Base-by-base conservation (phyloP, 2,329 filamentous ascomycete genomes). In the Aspergillus oerlinghausenensis region DNA sequence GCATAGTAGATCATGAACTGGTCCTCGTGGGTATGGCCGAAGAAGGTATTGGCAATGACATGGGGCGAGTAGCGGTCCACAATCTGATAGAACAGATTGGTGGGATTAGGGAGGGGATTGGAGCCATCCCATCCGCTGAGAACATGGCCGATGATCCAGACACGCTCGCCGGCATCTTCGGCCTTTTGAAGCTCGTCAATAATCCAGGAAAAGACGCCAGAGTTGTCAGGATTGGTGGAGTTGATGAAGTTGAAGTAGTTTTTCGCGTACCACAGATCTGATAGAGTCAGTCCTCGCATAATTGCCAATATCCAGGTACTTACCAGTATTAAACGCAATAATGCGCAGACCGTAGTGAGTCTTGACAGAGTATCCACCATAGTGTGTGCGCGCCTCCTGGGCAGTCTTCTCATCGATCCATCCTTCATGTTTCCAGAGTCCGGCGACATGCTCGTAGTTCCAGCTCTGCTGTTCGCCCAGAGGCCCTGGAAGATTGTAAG, bases 361-460 rank as follows among this genome's bases (percentile, higher is more conserved):
- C 59, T 81, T 79, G 52, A 84, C 73, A 0, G 78, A 80, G 64
- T 84, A 85, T 0, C 77, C 82, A 11, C 77, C 82, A 57, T 84
- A 84, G 63, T 85, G 82, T 6, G 77, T 69, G 3, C 75, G 69
- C 2, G 82, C 82, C 63, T 82, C 65, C 2, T 73, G 67, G 1
- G 78, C 80, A 4, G 76, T 75, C 14, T 71, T 62, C 10, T 68
- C 65, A 56, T 77, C 74, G 51, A 85, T 77, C 82, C 82, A 85
- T 19, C 79, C 79, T 57, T 83, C 79, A 55, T 84, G 77, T 60
- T 79, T 72, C 82, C 82, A 84, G 0, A 84, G 70, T 11, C 70
- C 71, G n/a, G 82, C 75, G 17, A 84, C 73, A 60, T 84, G 81
- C 26, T 83, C 73, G 60, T 81, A 84, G 61, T 84, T 83, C 82